Base-by-base conservation (phyloP, 805 yeast species). In the Vanderwaltozyma polyspora region DNA sequence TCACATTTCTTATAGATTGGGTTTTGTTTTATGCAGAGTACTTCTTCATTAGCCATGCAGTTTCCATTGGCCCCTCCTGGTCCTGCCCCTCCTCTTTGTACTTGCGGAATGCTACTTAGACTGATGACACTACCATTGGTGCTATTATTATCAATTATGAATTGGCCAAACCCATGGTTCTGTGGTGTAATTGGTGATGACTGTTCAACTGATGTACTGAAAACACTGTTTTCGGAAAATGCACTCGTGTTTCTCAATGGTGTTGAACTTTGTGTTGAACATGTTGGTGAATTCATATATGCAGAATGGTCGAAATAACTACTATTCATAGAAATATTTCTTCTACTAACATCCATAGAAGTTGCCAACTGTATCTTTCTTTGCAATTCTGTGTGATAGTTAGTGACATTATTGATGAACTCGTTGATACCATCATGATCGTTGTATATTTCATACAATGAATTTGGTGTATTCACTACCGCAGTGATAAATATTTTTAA, bases 171-270 rank as follows among this genome's bases (percentile, higher is more conserved):
- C n/a, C 51, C 43, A 38, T 52, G 51, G 43, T 52, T 44, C n/a
- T 50, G 48, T 18, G 60, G 60, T 1, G 60, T 53, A 10, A 55
- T 45, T 15, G 60, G 60, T 3, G 60, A 55, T 18, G 52, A 46
- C 24, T 46, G 51, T 3, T 44, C 46, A 16, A 30, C 41, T 29
- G 38, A 37, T 6, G 43, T 37, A 39, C 59, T 54, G 35, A 54
- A 54, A 10, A 54, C 44, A 32, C 56, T 50, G 25, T 47, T 52
- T 25, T 54, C 59, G 7, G 59, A 54, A 29, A 48, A 47, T 5
- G 53, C 48, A 34, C 55, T 46, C 5, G 44, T 43, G 32, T 54
- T 52, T 44, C 59, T 49, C 43, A 52, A 43, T 30, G 59, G 59
- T n/a, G 59, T 52, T 23, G 45, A 50, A 29, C 42, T 51, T 29